Conservation (phyloP, 768 basidiomycete genomes). For the Clavaria fumosa region DNA sequence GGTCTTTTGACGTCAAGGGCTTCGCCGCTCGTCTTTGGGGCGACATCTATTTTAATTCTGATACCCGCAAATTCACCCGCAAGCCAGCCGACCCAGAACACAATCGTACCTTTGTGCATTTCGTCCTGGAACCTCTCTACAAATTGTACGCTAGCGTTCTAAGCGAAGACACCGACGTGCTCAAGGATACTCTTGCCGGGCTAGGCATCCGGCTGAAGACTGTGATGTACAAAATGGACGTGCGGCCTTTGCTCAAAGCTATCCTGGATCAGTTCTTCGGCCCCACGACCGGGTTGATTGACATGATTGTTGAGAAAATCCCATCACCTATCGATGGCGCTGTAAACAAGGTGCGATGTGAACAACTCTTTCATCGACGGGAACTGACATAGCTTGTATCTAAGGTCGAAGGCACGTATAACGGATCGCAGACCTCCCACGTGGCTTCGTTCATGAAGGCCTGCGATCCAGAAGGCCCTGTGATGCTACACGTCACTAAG, state of each 20-base stretch:
- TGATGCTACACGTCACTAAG: conserved; percentile 89
- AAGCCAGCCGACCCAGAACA: conserved; percentile 70
- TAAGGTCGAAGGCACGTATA: conserved; percentile 77
- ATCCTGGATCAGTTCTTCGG: conserved; percentile 96
- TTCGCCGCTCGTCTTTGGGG: conserved; percentile 95
- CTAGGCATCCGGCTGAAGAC: conserved; percentile 82
- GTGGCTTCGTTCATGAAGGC: conserved; percentile 66
- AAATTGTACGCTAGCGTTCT: conserved; percentile 93
- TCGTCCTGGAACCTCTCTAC: conserved; percentile 91
- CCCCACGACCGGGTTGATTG: conserved; percentile 73
- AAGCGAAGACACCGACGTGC: conserved; percentile 81
- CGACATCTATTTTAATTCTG: conserved; percentile 84
- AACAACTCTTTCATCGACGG: too few relatives aligned
- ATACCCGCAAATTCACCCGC: conserved; percentile 78
- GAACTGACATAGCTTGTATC: too few relatives aligned
- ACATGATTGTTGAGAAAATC: conserved; percentile 81
- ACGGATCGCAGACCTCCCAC: conserved; percentile 73
- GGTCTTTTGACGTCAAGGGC: conserved; percentile 62
- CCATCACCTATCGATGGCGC: conserved; percentile 62
- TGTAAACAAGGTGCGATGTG: conserved; percentile 41
- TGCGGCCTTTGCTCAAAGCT: conserved; percentile 83
- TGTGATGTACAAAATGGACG: conserved; percentile 97
- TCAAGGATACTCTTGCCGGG: conserved; percentile 61
- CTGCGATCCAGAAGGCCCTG: conserved; percentile 72
- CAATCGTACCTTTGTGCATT: conserved; percentile 82